These are phyloP conservation scores for Melampsora occidentalis DNA, from an alignment of 1,284 basidiomycete species.

Conservation along the genomic window DNA sequence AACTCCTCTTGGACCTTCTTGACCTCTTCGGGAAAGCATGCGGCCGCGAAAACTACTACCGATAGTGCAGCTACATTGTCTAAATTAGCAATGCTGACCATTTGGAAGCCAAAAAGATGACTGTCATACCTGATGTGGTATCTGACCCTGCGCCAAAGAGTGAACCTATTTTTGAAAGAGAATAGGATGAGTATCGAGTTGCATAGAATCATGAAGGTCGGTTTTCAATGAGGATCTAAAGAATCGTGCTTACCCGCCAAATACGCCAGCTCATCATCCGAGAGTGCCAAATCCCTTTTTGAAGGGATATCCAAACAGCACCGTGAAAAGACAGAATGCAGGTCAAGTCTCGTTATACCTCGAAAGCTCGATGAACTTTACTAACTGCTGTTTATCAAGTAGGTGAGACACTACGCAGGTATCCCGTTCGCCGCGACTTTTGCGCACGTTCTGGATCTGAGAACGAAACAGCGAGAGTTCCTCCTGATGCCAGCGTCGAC, in stretches of 20 bases:
- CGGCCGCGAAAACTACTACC: slow-evolving; percentile 64
- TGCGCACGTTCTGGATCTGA: slow-evolving; percentile 58
- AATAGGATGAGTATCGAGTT: no score
- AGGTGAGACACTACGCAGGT: slow-evolving; percentile 25
- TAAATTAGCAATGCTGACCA: slow-evolving; percentile 1
- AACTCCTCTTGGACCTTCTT: slow-evolving; percentile 63
- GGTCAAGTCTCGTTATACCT: no score
- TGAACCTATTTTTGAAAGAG: slow-evolving; percentile 33
- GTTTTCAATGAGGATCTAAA: background rate
- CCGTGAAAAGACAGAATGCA: no score
- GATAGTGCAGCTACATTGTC: slow-evolving; percentile 63
- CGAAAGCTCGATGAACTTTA: background rate
- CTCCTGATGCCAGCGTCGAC: slow-evolving; percentile 61
- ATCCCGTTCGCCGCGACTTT: slow-evolving; percentile 14
- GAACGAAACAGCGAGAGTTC: slow-evolving; percentile 62
- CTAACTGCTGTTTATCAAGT: slow-evolving; percentile 39
- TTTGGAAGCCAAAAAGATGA: background rate
- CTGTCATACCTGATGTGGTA: slow-evolving; percentile 32
- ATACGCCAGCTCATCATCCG: slow-evolving; percentile 45
- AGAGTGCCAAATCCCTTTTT: slow-evolving; percentile 22
- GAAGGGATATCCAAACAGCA: no score
- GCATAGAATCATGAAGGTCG: background rate
- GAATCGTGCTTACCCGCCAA: slow-evolving; percentile 44
- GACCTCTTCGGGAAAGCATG: slow-evolving; percentile 62
- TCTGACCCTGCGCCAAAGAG: slow-evolving; percentile 40